Percentiles rank a stretch among this genome's conserved stretches.
Evolutionary conservation across 2,329 filamentous ascomycete species (phyloP).

Genomic region (Colletotrichum tofieldiae): DNA sequence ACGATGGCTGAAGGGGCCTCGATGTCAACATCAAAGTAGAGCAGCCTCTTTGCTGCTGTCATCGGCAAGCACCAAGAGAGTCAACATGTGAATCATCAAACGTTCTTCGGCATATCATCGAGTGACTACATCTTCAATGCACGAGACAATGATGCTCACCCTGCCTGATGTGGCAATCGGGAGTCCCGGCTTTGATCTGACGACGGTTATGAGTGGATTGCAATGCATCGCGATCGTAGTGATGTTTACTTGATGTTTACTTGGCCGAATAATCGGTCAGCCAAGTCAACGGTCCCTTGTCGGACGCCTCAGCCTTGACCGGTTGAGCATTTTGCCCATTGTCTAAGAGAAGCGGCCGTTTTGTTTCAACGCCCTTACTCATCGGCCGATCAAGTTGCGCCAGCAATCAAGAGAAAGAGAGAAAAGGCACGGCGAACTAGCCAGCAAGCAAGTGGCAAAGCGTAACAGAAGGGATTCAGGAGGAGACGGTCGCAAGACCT

Average conservation of each 20-base stretch:
- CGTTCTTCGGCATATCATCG: constrained; percentile 28
- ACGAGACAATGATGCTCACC: neutral
- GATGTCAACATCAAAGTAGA: constrained; percentile 15
- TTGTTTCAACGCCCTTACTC: constrained; percentile 14
- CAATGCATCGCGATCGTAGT: constrained; percentile 22
- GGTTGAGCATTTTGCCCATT: neutral
- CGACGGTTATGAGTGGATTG: neutral
- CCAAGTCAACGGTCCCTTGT: constrained; percentile 7
- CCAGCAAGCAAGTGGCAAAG: constrained; percentile 7
- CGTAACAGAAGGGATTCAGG: neutral
- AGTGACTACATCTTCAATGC: constrained; percentile 12
- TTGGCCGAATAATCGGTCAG: neutral
- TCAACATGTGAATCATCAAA: constrained; percentile 32
- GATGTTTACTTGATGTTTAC: neutral
- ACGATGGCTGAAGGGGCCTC: constrained; percentile 22
- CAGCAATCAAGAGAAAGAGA: constrained; percentile 3
- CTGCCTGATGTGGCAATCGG: constrained; percentile 18
- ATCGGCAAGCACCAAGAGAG: neutral
- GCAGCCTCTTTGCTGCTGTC: neutral
- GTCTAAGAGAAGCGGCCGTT: constrained; percentile 24
- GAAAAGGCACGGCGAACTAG: neutral
- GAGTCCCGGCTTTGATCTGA: constrained; percentile 16
- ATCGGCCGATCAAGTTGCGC: constrained; percentile 28
- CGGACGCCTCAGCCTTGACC: neutral
- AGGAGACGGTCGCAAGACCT: constrained; percentile 9